Evolutionary conservation across 2,329 filamentous ascomycete genomes (phyloP).

Genomic region (Talaromyces sp.): DNA sequence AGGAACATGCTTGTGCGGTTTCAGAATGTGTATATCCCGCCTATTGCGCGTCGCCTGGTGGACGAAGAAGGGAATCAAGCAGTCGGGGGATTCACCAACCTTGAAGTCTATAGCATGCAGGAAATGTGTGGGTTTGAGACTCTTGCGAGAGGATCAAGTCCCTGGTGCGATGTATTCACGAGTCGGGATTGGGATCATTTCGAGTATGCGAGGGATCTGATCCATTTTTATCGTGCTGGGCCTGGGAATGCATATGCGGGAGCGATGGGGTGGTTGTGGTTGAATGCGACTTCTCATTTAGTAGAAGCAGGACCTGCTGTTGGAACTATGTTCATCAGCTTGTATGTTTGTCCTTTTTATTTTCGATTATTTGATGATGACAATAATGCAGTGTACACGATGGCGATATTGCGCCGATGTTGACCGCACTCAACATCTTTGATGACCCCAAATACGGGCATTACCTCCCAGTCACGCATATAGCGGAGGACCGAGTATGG

Average conservation of each 20-base stretch:
- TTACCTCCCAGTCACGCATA: slow-evolving; percentile 46
- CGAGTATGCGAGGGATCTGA: slow-evolving; percentile 57
- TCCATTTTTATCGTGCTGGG: slow-evolving; percentile 58
- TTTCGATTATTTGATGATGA: neutral
- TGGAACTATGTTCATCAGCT: slow-evolving; percentile 55
- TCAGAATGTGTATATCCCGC: slow-evolving; percentile 46
- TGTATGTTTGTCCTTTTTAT: slow-evolving; percentile 38
- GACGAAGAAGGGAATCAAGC: slow-evolving; percentile 22
- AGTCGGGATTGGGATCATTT: slow-evolving; percentile 53
- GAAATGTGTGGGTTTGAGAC: slow-evolving; percentile 61
- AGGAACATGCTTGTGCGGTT: slow-evolving; percentile 47
- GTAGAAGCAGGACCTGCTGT: slow-evolving; percentile 43
- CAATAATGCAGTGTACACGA: slow-evolving; percentile 48
- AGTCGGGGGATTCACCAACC: slow-evolving; percentile 43
- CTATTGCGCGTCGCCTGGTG: slow-evolving; percentile 45
- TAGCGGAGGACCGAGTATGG: slow-evolving; percentile 48
- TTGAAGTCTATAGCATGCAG: slow-evolving; percentile 58
- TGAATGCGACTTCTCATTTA: slow-evolving; percentile 54
- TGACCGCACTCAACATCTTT: slow-evolving; percentile 52
- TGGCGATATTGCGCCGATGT: slow-evolving; percentile 55
- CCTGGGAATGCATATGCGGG: slow-evolving; percentile 54
- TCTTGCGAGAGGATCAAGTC: slow-evolving; percentile 50
- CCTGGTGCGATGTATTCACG: slow-evolving; percentile 57
- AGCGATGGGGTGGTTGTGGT: slow-evolving; percentile 56
- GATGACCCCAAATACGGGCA: slow-evolving; percentile 35